Conservation (phyloP, 345 rosid species). For the Melastoma malabathricum region DNA sequence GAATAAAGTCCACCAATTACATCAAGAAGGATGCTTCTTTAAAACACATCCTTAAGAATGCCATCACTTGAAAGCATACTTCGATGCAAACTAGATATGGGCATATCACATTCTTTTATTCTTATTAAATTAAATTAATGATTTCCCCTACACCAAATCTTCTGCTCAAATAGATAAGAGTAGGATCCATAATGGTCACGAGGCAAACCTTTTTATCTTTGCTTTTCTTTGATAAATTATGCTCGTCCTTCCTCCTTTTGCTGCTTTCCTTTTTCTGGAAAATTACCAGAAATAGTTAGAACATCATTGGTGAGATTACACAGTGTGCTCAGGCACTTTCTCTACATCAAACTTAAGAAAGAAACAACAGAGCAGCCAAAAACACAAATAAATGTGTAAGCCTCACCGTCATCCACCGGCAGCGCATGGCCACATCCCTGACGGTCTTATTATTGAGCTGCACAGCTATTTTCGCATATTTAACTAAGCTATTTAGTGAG, state of each 20-base stretch:
- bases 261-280: constrained; percentile 47
- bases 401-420: constrained; percentile 57
- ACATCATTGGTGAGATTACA: background rate
- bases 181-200: background rate
- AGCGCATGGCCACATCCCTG: constrained; percentile 72
- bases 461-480: constrained; percentile 57
- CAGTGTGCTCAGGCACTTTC: background rate
- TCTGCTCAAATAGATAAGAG: background rate
- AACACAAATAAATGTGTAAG: constrained; percentile 4
- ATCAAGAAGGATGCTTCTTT: background rate
- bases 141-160: background rate
- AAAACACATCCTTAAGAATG: too few relatives aligned
- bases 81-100: too few relatives aligned
- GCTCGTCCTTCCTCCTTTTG: constrained; percentile 68
- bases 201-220: constrained; percentile 50
- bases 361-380: constrained; percentile 1
- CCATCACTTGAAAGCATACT: too few relatives aligned
- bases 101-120: too few relatives aligned
- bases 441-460: constrained; percentile 40
- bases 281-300: background rate
- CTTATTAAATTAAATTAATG: too few relatives aligned
- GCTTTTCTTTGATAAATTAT: constrained; percentile 27
- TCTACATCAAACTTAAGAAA: background rate
- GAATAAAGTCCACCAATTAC: background rate
- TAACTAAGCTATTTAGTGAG: constrained; percentile 19